Evolutionary conservation across 2,329 filamentous ascomycete species (phyloP).

Genomic region (Fusarium denticulatum): DNA sequence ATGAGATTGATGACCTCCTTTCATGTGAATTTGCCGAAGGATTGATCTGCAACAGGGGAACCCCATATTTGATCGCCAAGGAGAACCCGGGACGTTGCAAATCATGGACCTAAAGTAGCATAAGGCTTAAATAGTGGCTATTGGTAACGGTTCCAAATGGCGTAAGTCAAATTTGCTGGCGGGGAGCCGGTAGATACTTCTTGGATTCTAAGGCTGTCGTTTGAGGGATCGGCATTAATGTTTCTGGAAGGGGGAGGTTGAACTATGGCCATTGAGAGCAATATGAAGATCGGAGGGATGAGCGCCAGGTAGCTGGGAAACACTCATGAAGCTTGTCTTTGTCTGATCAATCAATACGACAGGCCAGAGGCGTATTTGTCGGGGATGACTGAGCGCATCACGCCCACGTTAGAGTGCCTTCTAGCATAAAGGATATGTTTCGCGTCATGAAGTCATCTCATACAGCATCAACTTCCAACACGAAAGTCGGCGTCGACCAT

Average conservation of each 20-base stretch:
- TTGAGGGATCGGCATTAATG: neutral
- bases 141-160: neutral
- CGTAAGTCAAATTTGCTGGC: neutral
- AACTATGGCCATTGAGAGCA: neutral
- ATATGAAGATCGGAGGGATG: neutral
- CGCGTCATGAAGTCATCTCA: neutral
- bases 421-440: neutral
- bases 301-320: no score
- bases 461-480: no score
- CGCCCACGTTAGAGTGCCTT: neutral
- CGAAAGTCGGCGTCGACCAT: neutral
- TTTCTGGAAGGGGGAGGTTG: neutral
- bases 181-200: neutral
- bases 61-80: neutral
- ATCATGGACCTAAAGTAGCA: neutral
- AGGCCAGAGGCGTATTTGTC: neutral
- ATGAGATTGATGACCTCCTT: accelerated
- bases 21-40: neutral
- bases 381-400: neutral
- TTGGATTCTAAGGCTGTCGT: neutral
- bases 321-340: neutral
- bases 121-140: neutral
- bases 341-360: neutral
- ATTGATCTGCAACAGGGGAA: constrained; percentile 1
- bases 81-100: neutral